These are phyloP conservation scores for Eustoma russellianum DNA, from an alignment of 257 asterid genomes.

Conservation along the genomic window DNA sequence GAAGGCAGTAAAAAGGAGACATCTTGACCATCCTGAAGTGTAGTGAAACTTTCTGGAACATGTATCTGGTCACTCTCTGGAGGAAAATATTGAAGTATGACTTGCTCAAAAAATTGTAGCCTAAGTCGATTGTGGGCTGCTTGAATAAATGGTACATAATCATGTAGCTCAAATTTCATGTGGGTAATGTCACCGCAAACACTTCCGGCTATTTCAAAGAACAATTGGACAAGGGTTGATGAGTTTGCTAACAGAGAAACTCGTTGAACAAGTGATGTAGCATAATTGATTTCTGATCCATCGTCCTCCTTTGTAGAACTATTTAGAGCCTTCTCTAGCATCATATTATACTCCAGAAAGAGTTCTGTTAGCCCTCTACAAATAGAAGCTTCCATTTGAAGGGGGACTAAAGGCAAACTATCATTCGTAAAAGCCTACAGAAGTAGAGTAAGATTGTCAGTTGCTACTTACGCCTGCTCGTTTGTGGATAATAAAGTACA, in stretches of 20 bases:
- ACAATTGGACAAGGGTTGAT: slow-evolving; percentile 35
- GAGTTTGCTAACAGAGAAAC: slow-evolving; percentile 48
- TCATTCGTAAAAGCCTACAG: slow-evolving; percentile 39
- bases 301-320: slow-evolving; percentile 20
- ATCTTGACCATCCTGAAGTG: slow-evolving; percentile 25
- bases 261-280: slow-evolving; percentile 37
- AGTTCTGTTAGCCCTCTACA: slow-evolving; percentile 47
- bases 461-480: neutral
- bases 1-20: slow-evolving; percentile 36
- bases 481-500: neutral
- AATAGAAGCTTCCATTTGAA: slow-evolving; percentile 55
- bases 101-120: slow-evolving; percentile 38
- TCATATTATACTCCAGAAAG: slow-evolving; percentile 28
- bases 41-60: slow-evolving; percentile 19
- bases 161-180: slow-evolving; percentile 41
- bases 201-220: slow-evolving; percentile 30
- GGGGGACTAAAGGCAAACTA: slow-evolving; percentile 34
- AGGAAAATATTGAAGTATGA: slow-evolving; percentile 33
- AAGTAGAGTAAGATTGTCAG: slow-evolving; percentile 1
- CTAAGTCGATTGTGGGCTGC: slow-evolving; percentile 30
- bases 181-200: slow-evolving; percentile 28
- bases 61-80: slow-evolving; percentile 26
- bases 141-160: slow-evolving; percentile 20
- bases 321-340: slow-evolving; percentile 42
- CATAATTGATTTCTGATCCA: slow-evolving; percentile 23